Percentiles rank a stretch among this genome's conserved stretches.
Evolutionary conservation across 345 rosid species (phyloP).

Genomic region (Dipteronia dyeriana): DNA sequence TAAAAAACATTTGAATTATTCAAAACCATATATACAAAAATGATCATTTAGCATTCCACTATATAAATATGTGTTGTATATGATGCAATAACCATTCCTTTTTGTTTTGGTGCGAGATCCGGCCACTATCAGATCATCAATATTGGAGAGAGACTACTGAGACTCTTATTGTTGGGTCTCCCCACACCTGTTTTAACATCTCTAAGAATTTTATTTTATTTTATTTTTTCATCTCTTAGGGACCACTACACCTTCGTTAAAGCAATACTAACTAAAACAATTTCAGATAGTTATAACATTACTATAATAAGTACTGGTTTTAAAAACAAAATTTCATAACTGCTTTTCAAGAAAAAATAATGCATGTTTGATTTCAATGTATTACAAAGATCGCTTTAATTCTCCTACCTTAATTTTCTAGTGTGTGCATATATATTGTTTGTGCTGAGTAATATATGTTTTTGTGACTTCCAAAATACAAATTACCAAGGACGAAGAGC

Average conservation of each 20-base stretch:
- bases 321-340: background rate
- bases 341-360: background rate
- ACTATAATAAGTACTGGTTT: background rate
- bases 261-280: background rate
- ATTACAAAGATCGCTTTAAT: background rate
- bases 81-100: background rate
- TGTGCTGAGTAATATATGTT: background rate
- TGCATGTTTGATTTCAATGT: background rate
- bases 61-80: too few species aligned
- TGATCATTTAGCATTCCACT: slow-evolving; percentile 29
- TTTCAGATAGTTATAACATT: background rate
- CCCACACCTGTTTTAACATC: background rate
- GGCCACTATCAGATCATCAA: slow-evolving; percentile 7
- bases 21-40: background rate
- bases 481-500: background rate
- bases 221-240: too few species aligned
- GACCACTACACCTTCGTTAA: too few species aligned
- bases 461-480: background rate
- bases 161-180: background rate
- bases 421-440: background rate
- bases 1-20: background rate
- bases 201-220: too few species aligned
- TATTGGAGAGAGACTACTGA: background rate
- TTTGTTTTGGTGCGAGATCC: background rate
- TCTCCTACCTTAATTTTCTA: background rate